phyloP scores from a whole-genome alignment of 345 rosid genomes.

The Orychophragmus violaceus region DNA sequence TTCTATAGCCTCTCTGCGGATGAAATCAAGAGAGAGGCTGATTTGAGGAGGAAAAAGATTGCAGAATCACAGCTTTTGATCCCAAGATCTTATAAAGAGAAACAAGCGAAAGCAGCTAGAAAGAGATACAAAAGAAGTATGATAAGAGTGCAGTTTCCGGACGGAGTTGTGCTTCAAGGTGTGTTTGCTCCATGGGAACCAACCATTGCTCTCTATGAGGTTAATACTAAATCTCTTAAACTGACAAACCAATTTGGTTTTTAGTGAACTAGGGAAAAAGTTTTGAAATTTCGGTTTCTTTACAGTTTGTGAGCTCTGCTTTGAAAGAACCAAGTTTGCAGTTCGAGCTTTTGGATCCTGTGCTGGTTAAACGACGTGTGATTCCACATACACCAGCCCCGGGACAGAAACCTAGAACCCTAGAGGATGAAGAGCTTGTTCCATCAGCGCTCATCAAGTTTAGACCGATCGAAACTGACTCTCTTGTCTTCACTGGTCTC shows the following conservation, averaged over 20 bases:
- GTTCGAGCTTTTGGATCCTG: constrained; percentile 70
- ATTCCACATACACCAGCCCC: constrained; percentile 45
- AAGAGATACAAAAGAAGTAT: constrained; percentile 57
- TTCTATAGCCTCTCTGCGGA: constrained; percentile 74
- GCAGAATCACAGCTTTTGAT: constrained; percentile 86
- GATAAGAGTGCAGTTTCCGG: constrained; percentile 86
- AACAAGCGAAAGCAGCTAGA: constrained; percentile 76
- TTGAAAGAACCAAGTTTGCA: constrained; percentile 76
- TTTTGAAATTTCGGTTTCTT: not conserved
- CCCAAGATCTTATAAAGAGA: constrained; percentile 82
- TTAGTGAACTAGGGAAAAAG: not conserved
- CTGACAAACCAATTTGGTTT: not conserved
- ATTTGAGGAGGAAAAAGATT: constrained; percentile 69
- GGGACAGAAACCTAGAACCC: constrained; percentile 51
- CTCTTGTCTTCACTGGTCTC: constrained; percentile 64
- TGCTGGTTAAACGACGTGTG: constrained; percentile 52
- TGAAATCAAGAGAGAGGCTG: constrained; percentile 80
- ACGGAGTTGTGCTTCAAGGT: constrained; percentile 89
- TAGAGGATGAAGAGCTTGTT: constrained; percentile 76
- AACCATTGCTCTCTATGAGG: constrained; percentile 80
- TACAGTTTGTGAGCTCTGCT: constrained; percentile 71
- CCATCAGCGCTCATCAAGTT: constrained; percentile 88
- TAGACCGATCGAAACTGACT: constrained; percentile 62
- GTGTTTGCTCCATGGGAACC: constrained; percentile 85
- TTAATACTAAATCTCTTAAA: constrained; percentile 4